Evolutionary conservation across 495 filamentous ascomycete species (phyloP), one percentile per base, ranked within the genome.

Genomic region (Talaromyces proteolyticus): DNA sequence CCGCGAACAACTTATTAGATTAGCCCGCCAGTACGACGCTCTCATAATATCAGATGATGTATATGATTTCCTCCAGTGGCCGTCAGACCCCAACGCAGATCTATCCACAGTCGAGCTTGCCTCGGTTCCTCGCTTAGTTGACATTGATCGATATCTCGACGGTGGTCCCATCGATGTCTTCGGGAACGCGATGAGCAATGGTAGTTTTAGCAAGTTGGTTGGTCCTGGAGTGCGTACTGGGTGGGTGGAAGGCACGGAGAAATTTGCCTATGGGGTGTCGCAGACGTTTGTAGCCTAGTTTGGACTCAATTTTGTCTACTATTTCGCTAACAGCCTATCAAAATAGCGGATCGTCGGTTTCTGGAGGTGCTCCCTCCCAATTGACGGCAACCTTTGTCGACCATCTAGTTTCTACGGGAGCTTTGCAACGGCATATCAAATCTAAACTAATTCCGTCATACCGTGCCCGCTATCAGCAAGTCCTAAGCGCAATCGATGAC

Each of bases 11-110:
- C 72, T 95, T 1, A 79, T 95, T 5, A 61, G 67, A 6, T 56
- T 92, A 4, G 91, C 90, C 2, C 75, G 90, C 11, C 64, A 80
- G 24, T 79, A 82, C 60, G 83, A 96, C 57, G 88, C 88, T 3
- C 67, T 95, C 5, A 64, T 95, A 42, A 75, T 96, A n/a, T 77
- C 76, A 11, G 91, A 96, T 66, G 91, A 96, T 63, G 89, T 96
- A 1, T 96, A 96, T 53, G 91, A 96, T 62, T 82, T 89, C 51
- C 72, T 96, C 0, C 85, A 88, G 59, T 93, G 89, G 81, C 75
- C 78, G 5, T 46, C 70, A 3, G 68, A 68, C 22, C 63, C 54
- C 0, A 57, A 53, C 24, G 39, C 39, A 7, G 26, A 59, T 5
- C 50, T 57, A 20, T 21, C 53, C 14, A 19, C 40, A 3, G 53